phyloP scores from a whole-genome alignment of 148 eudicot genomes.

The Linanthus parryae region DNA sequence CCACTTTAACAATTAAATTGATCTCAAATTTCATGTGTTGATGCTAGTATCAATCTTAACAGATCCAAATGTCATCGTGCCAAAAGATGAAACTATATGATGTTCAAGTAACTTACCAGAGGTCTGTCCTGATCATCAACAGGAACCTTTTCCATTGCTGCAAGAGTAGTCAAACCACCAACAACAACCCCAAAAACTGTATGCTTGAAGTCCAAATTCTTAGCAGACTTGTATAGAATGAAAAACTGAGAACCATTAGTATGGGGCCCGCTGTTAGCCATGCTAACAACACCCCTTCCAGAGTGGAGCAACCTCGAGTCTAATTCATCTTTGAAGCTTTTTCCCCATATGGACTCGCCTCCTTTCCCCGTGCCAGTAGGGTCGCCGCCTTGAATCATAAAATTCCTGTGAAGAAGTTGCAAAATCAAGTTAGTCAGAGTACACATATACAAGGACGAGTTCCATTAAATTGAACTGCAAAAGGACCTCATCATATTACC shows the following conservation, averaged over 20 bases:
- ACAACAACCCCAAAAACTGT: constrained; percentile 96
- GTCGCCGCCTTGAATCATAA: constrained; percentile 99
- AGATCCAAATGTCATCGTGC: background rate
- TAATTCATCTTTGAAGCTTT: constrained; percentile 89
- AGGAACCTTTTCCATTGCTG: constrained; percentile 88
- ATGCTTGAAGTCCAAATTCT: constrained; percentile 87
- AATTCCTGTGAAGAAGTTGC: constrained; percentile 42
- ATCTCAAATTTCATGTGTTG: no score
- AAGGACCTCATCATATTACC: constrained; percentile 34
- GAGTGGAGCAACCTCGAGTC: constrained; percentile 90
- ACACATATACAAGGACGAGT: no score
- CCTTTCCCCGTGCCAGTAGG: constrained; percentile 99
- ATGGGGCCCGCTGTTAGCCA: constrained; percentile 98
- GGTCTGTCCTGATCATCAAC: constrained; percentile 93
- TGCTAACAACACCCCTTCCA: constrained; percentile 97
- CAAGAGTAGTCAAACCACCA: constrained; percentile 84
- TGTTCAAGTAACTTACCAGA: constrained; percentile 62
- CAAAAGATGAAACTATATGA: constrained; percentile 1
- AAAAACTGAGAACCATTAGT: constrained; percentile 95
- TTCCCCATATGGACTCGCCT: constrained; percentile 97
- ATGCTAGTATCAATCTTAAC: no score
- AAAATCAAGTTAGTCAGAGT: background rate
- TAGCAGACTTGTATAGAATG: constrained; percentile 91
- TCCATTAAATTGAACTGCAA: no score
- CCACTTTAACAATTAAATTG: no score